Evolutionary conservation across 2,329 filamentous ascomycete species (phyloP).

Genomic region (Polychaeton citri): DNA sequence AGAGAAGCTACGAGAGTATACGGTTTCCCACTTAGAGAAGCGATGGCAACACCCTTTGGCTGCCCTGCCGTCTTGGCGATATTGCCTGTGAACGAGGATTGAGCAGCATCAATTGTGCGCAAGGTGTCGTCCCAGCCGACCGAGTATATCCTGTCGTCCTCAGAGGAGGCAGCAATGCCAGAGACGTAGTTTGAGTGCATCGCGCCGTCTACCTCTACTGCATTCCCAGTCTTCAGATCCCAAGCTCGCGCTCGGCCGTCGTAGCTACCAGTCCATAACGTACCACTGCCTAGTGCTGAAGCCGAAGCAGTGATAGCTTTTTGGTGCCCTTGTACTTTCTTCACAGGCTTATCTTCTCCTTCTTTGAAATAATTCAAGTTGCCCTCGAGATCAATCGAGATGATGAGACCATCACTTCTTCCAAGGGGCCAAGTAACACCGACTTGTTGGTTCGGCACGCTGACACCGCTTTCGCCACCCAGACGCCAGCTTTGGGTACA

Average conservation of each 20-base stretch:
- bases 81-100: conserved; percentile 61
- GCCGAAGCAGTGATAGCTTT: conserved; percentile 76
- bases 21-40: conserved; percentile 40
- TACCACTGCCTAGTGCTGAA: conserved; percentile 42
- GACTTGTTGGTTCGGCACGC: conserved; percentile 76
- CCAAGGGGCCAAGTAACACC: conserved; percentile 82
- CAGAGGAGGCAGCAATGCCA: conserved; percentile 49
- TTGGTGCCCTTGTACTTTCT: conserved; percentile 73
- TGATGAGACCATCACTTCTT: conserved; percentile 71
- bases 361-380: conserved; percentile 79
- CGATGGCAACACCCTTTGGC: conserved; percentile 58
- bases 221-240: conserved; percentile 59
- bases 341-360: conserved; percentile 56
- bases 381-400: conserved; percentile 77
- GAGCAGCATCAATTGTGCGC: conserved; percentile 60
- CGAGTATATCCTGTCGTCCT: conserved; percentile 52
- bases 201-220: conserved; percentile 62
- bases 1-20: conserved; percentile 38
- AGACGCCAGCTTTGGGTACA: conserved; percentile 73
- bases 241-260: conserved; percentile 79
- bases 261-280: conserved; percentile 79
- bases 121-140: conserved; percentile 92
- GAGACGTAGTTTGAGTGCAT: conserved; percentile 76
- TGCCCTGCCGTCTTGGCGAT: conserved; percentile 59
- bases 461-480: conserved; percentile 58